These are phyloP conservation scores for Yamadazyma paraphyllophila DNA, from an alignment of 805 yeast genomes.

Conservation along the genomic window DNA sequence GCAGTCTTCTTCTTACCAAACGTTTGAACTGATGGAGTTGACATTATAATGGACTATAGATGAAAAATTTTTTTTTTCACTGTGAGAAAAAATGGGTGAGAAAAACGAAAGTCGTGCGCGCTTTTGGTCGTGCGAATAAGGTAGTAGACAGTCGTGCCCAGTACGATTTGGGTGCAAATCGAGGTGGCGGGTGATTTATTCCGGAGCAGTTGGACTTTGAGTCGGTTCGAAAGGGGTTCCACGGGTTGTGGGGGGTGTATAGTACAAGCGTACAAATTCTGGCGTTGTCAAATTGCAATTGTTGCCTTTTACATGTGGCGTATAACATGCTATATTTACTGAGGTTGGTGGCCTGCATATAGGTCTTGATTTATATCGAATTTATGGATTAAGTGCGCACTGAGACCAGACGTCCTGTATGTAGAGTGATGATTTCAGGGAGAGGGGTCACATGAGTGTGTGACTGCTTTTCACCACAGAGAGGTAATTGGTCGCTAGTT, in stretches of 20 bases:
- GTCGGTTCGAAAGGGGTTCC: no score
- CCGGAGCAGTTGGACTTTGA: no score
- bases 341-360: not conserved
- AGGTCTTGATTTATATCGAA: not conserved
- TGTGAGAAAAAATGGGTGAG: conserved; percentile 9
- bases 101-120: conserved; percentile 7
- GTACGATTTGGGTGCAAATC: conserved; percentile 7
- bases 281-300: no score
- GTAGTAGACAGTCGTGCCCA: not conserved
- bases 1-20: conserved; percentile 99
- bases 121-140: not conserved
- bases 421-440: not conserved
- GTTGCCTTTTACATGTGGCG: no score
- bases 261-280: no score
- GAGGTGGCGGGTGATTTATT: not conserved
- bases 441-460: conserved; percentile 3
- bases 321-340: not conserved
- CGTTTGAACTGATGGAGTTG: conserved; percentile 91
- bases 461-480: conserved; percentile 6
- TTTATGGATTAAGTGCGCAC: not conserved
- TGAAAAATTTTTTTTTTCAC: conserved; percentile 11
- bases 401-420: not conserved
- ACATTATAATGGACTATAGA: conserved; percentile 39
- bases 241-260: no score
- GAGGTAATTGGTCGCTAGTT: not conserved